phyloP scores from a whole-genome alignment of 2,329 filamentous ascomycete species.

The Beauveria australis region DNA sequence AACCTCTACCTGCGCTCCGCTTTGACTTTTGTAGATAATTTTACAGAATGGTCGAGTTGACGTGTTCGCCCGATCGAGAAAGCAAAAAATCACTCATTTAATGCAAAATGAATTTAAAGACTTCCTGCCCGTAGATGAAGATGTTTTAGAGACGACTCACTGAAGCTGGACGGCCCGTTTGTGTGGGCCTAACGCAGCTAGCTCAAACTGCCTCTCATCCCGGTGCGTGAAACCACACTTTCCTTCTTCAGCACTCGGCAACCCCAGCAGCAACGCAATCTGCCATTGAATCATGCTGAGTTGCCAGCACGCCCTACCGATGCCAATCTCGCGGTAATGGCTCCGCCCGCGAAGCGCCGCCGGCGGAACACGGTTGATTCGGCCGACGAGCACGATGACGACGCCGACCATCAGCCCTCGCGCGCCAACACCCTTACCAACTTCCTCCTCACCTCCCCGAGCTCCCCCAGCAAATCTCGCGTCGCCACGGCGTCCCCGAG shows the following conservation, averaged over 20 bases:
- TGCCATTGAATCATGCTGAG: conserved; percentile 11
- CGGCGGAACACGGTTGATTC: conserved; percentile 46
- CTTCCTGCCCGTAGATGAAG: background rate
- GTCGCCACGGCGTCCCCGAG: conserved; percentile 32
- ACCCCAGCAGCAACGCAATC: background rate
- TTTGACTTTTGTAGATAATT: conserved; percentile 65
- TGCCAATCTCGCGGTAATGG: conserved; percentile 37
- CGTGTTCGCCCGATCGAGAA: background rate
- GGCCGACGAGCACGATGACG: conserved; percentile 42
- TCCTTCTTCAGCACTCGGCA: background rate
- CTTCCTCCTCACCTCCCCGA: conserved; percentile 47
- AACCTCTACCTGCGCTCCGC: conserved; percentile 60
- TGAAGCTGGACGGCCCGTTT: background rate
- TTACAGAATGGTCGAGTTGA: conserved; percentile 54
- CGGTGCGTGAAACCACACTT: background rate
- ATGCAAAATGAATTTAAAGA: background rate
- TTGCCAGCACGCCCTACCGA: conserved; percentile 19
- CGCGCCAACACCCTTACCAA: conserved; percentile 41
- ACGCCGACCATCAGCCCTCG: conserved; percentile 14
- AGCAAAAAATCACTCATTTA: background rate
- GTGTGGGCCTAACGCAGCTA: conserved; percentile 1
- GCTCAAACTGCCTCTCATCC: background rate
- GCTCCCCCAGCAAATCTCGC: conserved; percentile 26
- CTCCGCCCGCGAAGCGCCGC: conserved; percentile 50
- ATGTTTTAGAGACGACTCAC: background rate